A percentile compares a stretch with the other conserved stretches of the same genome.
Evolutionary conservation across 345 rosid genomes (phyloP).

Genomic region (Bruguiera parviflora): DNA sequence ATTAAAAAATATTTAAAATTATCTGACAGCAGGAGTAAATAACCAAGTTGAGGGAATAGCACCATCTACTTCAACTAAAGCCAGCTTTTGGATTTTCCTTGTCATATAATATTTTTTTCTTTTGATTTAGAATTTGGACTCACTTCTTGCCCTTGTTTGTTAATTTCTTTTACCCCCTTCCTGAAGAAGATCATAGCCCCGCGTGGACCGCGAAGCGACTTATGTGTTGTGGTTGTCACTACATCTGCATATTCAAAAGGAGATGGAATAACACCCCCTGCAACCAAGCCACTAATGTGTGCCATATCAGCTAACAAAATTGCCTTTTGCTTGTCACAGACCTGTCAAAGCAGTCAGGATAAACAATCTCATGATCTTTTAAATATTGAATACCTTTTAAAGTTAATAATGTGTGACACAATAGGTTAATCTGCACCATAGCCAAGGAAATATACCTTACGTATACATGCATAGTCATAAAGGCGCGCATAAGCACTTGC

Average conservation of each 20-base stretch:
- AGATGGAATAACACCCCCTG: constrained; percentile 93
- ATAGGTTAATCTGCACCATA: neutral
- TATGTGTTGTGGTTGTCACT: constrained; percentile 95
- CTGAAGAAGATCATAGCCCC: constrained; percentile 98
- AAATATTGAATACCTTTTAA: neutral
- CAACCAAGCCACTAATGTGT: constrained; percentile 94
- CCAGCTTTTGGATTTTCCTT: neutral
- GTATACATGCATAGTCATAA: constrained; percentile 86
- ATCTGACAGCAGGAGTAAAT: neutral
- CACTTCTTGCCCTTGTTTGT: constrained; percentile 92
- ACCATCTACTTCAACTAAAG: neutral
- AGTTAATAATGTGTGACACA: neutral
- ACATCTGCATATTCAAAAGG: constrained; percentile 95
- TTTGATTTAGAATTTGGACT: constrained; percentile 15
- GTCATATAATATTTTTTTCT: neutral
- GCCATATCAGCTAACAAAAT: constrained; percentile 91
- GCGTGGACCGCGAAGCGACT: constrained; percentile 97
- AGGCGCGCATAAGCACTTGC: constrained; percentile 98
- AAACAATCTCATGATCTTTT: neutral
- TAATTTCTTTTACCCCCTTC: constrained; percentile 81
- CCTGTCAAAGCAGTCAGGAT: constrained; percentile 45
- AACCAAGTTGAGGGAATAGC: neutral
- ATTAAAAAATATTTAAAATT: neutral
- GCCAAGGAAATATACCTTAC: constrained; percentile 53
- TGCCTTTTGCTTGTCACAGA: constrained; percentile 95